Evolutionary conservation across 1,284 basidiomycete species (phyloP).

Genomic region (Gymnopus androsaceus): DNA sequence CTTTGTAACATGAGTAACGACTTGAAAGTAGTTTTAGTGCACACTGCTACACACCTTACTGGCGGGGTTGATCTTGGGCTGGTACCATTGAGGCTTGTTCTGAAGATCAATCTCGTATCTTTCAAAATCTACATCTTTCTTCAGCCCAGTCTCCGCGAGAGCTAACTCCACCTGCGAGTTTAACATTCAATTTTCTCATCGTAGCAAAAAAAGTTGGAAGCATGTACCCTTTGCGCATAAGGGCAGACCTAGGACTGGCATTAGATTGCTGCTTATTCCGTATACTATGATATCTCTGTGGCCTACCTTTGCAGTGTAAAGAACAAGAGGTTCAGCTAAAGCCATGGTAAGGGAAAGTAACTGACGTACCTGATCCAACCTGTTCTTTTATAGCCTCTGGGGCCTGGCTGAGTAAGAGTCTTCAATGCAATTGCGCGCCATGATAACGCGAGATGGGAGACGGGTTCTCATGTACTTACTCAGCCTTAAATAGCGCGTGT

Average conservation of each 20-base stretch:
- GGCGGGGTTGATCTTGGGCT: slow-evolving; percentile 59
- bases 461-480: background rate
- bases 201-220: background rate
- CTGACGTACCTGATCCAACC: background rate
- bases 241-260: slow-evolving; percentile 41
- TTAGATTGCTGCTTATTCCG: background rate
- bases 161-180: slow-evolving; percentile 25
- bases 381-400: background rate
- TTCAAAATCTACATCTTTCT: slow-evolving; percentile 42
- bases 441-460: slow-evolving; percentile 1
- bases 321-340: slow-evolving; percentile 43
- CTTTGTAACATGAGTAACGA: slow-evolving; percentile 28
- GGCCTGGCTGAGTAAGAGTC: background rate
- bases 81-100: slow-evolving; percentile 70
- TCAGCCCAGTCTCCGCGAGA: slow-evolving; percentile 45
- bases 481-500: no score
- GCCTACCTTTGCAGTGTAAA: slow-evolving; percentile 50
- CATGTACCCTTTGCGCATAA: slow-evolving; percentile 49
- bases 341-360: slow-evolving; percentile 17
- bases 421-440: background rate
- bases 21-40: background rate
- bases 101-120: slow-evolving; percentile 55
- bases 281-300: no score
- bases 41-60: slow-evolving; percentile 48
- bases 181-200: background rate